A percentile compares a stretch with the other conserved stretches of the same genome.
Conservation (phyloP, 495 filamentous ascomycete species). For the Podospora bellae-mahoneyi region DNA sequence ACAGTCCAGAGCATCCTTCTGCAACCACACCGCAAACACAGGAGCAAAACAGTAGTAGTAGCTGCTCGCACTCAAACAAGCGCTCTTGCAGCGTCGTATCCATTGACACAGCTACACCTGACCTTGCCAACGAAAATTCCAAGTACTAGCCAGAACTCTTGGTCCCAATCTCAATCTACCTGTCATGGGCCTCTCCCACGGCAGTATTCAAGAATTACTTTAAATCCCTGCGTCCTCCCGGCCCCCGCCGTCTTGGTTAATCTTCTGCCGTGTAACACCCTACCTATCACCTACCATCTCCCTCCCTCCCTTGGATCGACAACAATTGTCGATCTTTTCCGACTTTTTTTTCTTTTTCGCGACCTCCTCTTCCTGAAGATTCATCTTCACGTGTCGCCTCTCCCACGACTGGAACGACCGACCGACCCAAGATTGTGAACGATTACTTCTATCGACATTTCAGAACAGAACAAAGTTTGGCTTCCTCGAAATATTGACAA, state of each 20-base stretch:
- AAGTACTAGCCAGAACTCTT: neutral
- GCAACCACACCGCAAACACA: neutral
- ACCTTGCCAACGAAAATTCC: neutral
- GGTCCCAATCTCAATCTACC: neutral
- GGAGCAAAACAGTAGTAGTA: conserved; percentile 5
- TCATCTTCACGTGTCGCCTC: neutral
- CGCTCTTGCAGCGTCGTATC: conserved; percentile 20
- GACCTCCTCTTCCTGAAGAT: neutral
- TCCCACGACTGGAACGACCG: neutral
- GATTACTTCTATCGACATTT: neutral
- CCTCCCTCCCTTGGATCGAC: neutral
- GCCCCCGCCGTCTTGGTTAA: neutral
- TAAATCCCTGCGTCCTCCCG: neutral
- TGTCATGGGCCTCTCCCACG: neutral
- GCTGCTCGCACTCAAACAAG: neutral
- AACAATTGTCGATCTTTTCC: neutral
- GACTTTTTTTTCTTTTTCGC: neutral
- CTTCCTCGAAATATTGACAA: neutral
- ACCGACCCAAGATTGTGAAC: neutral
- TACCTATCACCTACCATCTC: neutral
- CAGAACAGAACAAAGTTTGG: neutral
- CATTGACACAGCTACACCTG: neutral
- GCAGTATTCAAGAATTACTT: neutral
- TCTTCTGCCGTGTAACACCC: neutral
- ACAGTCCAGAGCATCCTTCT: neutral